Percentiles rank a stretch among this genome's conserved stretches.
phyloP scores from a whole-genome alignment of 345 rosid genomes.

The Salix koriyanagi region DNA sequence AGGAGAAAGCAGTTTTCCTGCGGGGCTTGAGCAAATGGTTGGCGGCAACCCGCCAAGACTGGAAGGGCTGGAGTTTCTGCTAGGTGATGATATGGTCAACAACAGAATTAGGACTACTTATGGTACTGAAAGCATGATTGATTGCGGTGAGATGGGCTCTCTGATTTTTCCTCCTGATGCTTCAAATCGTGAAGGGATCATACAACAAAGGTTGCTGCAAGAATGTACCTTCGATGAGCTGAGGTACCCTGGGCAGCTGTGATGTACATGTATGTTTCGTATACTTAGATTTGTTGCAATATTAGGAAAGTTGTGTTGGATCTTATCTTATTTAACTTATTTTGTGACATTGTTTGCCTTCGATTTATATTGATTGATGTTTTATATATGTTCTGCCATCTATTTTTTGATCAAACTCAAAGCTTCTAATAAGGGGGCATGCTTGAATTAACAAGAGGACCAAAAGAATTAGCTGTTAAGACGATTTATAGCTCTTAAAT shows the following conservation, averaged over 20 bases:
- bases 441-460: too few species aligned
- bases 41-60: slow-evolving; percentile 22
- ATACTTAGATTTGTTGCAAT: slow-evolving; percentile 1
- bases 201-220: slow-evolving; percentile 26
- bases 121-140: slow-evolving; percentile 3
- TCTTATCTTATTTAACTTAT: slow-evolving; percentile 32
- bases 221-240: slow-evolving; percentile 22
- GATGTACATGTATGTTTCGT: neutral
- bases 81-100: slow-evolving; percentile 24
- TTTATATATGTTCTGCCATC: slow-evolving; percentile 2
- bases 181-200: slow-evolving; percentile 23
- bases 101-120: slow-evolving; percentile 6
- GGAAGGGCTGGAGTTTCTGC: slow-evolving; percentile 48
- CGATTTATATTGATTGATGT: slow-evolving; percentile 1
- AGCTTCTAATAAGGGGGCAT: too few species aligned
- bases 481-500: too few species aligned
- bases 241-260: slow-evolving; percentile 25
- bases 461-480: too few species aligned
- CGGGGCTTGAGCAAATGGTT: slow-evolving; percentile 28
- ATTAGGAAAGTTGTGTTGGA: slow-evolving; percentile 16
- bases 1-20: slow-evolving; percentile 27
- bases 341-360: neutral
- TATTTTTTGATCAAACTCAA: neutral
- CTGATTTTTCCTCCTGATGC: slow-evolving; percentile 19
- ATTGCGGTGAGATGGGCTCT: slow-evolving; percentile 24